Percentiles rank a stretch among this genome's conserved stretches.
These are phyloP conservation scores for Begonia peltatifolia DNA, from an alignment of 306 rosid species.

Conservation along the genomic window DNA sequence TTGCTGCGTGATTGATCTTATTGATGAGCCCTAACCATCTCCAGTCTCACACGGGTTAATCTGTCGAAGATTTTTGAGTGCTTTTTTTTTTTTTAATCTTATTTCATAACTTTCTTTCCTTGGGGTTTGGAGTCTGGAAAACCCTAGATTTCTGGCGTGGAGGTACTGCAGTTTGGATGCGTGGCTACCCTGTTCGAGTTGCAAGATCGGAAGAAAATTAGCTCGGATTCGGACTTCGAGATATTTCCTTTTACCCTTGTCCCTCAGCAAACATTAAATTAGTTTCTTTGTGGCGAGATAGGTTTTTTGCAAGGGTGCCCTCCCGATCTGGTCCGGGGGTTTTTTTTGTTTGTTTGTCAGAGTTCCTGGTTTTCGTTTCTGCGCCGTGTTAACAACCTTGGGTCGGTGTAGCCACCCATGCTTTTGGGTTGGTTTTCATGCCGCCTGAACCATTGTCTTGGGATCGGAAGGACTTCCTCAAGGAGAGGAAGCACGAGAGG, in stretches of 20 bases:
- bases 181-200: too few relatives aligned
- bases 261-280: slow-evolving; percentile 21
- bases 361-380: background rate
- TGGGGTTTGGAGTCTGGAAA: too few relatives aligned
- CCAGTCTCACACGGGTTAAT: background rate
- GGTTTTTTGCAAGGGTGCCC: slow-evolving; percentile 3
- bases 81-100: too few relatives aligned
- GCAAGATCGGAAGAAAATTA: too few relatives aligned
- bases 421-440: slow-evolving; percentile 77
- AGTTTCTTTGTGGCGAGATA: slow-evolving; percentile 4
- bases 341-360: too few relatives aligned
- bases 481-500: slow-evolving; percentile 98
- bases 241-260: background rate
- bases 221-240: too few relatives aligned
- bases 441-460: slow-evolving; percentile 98
- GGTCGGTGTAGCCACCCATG: slow-evolving; percentile 47
- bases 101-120: too few relatives aligned
- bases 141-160: too few relatives aligned
- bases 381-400: background rate
- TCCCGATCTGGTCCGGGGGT: slow-evolving; percentile 14
- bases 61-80: too few relatives aligned
- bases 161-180: too few relatives aligned
- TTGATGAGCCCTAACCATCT: slow-evolving; percentile 14
- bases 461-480: slow-evolving; percentile 95
- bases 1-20: slow-evolving; percentile 21